Conservation (phyloP, 305 asterid genomes). For the Euphrasia arctica region DNA sequence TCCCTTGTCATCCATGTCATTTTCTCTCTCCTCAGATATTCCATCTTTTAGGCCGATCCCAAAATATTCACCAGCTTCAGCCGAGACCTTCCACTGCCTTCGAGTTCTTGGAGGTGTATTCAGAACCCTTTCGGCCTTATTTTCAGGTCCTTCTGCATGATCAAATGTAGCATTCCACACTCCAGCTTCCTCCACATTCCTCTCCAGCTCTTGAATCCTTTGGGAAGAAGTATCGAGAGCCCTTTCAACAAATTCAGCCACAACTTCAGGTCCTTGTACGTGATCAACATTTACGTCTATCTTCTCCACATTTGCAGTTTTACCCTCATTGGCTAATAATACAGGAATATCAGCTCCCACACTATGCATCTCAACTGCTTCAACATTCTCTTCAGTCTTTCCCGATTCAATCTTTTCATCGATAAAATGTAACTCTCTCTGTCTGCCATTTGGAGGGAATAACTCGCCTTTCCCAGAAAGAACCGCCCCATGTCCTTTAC, state of each 20-base stretch:
- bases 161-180: slow-evolving; percentile 17
- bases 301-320: slow-evolving; percentile 32
- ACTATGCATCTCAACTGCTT: slow-evolving; percentile 35
- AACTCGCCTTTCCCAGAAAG: slow-evolving; percentile 28
- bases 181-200: slow-evolving; percentile 32
- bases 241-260: slow-evolving; percentile 25
- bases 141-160: slow-evolving; percentile 32
- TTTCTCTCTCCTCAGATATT: slow-evolving; percentile 25
- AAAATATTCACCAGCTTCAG: slow-evolving; percentile 29
- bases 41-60: slow-evolving; percentile 32
- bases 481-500: slow-evolving; percentile 30
- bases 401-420: slow-evolving; percentile 31
- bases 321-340: slow-evolving; percentile 34
- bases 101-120: slow-evolving; percentile 29
- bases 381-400: slow-evolving; percentile 34
- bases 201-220: slow-evolving; percentile 30
- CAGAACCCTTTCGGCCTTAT: slow-evolving; percentile 25
- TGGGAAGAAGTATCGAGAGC: slow-evolving; percentile 28
- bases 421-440: slow-evolving; percentile 25
- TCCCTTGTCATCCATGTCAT: slow-evolving; percentile 29
- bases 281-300: slow-evolving; percentile 24
- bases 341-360: slow-evolving; percentile 34
- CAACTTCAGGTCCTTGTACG: slow-evolving; percentile 21
- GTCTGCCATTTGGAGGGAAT: slow-evolving; percentile 31
- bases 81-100: slow-evolving; percentile 30